Base-by-base conservation (phyloP, 495 filamentous ascomycete species). In the Hyaloscypha variabilis region DNA sequence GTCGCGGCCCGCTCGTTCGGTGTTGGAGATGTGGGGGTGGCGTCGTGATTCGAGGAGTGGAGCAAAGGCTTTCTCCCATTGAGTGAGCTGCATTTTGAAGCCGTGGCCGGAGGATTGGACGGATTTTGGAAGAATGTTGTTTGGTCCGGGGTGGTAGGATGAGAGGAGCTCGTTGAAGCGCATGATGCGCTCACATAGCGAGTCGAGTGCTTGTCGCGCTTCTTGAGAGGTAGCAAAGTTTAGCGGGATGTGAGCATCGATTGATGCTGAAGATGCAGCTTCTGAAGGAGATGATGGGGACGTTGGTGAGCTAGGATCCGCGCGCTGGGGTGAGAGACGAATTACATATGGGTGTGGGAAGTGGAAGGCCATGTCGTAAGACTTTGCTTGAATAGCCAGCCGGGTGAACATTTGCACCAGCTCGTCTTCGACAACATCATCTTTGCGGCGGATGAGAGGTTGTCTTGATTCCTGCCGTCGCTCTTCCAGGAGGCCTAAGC, bases 341-440 rank as follows among this genome's bases (percentile, higher is more conserved):
- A 85, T 82, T 6, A 85, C 81, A 39, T 73, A 83, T 19, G 83
- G 83, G 19, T 82, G 76, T n/a, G 82, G 83, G 60, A 85, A 85
- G 58, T 85, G 83, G 73, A 85, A 85, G 53, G 83, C 83, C 80
- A 85, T 82, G 69, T 85, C 83, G 72, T 85, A 85, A 25, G 82
- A 84, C 63, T 85, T 85, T 34, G 83, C 83, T 68, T 85, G 83
- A 52, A 85, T 85, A 14, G 81, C 83, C 8, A 85, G 76, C 14
- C 83, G 76, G 14, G 82, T 83, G 63, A 86, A 86, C 77, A 86
- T 86, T 23, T 84, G 81, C 26, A 83, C 77, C 54, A 86, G 78
- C 66, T 86, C 83, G 60, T 83, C 81, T 66, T 85, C 83, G 6
- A 84, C 81, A 1, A 78, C 77, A 64, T 83, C 82, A 2, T 68